Evolutionary conservation across 1,139 yeast genomes (phyloP).

Genomic region (Debaryomyces robertsiae): DNA sequence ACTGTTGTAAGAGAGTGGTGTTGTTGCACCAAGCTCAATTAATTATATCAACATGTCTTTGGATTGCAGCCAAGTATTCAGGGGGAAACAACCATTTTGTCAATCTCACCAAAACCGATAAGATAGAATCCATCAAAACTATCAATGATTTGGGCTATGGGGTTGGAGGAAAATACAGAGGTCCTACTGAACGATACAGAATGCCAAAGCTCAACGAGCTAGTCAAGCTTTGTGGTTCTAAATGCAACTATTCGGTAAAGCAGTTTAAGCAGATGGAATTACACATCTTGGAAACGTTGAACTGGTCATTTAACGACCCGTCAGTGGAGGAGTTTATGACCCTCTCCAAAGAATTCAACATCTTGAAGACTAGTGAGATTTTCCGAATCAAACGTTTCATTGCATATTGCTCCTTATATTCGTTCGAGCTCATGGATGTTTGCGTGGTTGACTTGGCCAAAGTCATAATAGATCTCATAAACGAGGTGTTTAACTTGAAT

Average conservation of each 20-base stretch:
- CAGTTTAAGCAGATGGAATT: slow-evolving; percentile 61
- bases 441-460: slow-evolving; percentile 35
- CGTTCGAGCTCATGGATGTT: slow-evolving; percentile 38
- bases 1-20: slow-evolving; percentile 65
- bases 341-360: slow-evolving; percentile 34
- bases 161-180: slow-evolving; percentile 59
- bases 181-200: slow-evolving; percentile 68
- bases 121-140: slow-evolving; percentile 33
- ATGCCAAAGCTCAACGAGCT: slow-evolving; percentile 65
- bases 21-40: slow-evolving; percentile 63
- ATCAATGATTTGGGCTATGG: slow-evolving; percentile 50
- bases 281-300: slow-evolving; percentile 58
- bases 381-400: slow-evolving; percentile 42
- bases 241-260: slow-evolving; percentile 58
- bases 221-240: slow-evolving; percentile 61
- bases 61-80: slow-evolving; percentile 64
- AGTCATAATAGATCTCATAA: slow-evolving; percentile 41
- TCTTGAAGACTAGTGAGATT: slow-evolving; percentile 30
- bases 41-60: slow-evolving; percentile 65
- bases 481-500: slow-evolving; percentile 31
- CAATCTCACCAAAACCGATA: slow-evolving; percentile 42
- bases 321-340: slow-evolving; percentile 54
- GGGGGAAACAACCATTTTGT: slow-evolving; percentile 75
- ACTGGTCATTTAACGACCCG: slow-evolving; percentile 64
- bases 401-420: slow-evolving; percentile 39